phyloP scores from a whole-genome alignment of 139 green algal genomes.

The Ettlia oleoabundans region DNA sequence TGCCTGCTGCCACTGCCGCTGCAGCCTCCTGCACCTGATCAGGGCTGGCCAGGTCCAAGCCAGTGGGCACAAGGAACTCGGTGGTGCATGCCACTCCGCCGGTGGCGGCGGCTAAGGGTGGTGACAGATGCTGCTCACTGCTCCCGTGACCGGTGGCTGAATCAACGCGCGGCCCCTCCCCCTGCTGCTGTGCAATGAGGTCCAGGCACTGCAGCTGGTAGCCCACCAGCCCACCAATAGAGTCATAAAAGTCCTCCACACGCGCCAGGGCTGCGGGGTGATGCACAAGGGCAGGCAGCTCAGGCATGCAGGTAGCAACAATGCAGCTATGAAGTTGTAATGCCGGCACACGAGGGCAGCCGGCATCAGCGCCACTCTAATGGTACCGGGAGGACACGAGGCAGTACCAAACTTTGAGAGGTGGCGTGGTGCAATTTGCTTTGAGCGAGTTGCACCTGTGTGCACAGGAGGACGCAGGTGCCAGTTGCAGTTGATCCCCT shows the following conservation, averaged over 20 bases:
- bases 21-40: conserved; percentile 42
- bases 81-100: no score
- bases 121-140: background rate
- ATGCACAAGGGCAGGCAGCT: background rate
- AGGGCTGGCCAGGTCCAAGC: conserved; percentile 70
- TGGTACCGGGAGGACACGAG: no score
- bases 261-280: conserved; percentile 46
- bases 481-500: no score
- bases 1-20: conserved; percentile 58
- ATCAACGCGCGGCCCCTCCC: background rate
- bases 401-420: no score
- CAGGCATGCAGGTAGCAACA: background rate
- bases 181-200: conserved; percentile 61
- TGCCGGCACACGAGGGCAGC: no score
- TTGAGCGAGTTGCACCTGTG: no score
- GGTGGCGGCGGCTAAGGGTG: background rate
- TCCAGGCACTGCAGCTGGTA: conserved; percentile 91
- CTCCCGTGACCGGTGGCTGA: background rate
- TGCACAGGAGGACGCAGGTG: no score
- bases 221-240: conserved; percentile 92
- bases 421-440: no score
- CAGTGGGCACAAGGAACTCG: conserved; percentile 67
- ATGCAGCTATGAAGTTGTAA: no score
- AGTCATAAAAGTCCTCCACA: conserved; percentile 93
- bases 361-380: no score